phyloP scores from a whole-genome alignment of 2,329 filamentous ascomycete species.

The Pyrenochaeta sp. region DNA sequence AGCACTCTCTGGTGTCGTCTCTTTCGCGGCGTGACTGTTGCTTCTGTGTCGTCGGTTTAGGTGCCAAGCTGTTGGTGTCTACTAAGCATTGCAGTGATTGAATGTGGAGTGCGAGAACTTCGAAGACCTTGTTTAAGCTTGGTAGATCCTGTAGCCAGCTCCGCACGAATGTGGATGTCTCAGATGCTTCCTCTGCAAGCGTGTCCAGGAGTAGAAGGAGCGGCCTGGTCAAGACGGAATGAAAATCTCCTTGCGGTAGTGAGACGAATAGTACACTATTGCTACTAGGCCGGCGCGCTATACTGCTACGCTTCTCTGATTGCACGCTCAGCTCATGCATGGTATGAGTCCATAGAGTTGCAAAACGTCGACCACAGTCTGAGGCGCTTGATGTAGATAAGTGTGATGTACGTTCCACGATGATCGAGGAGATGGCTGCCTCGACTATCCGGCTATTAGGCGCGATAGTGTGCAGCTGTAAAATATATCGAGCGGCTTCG shows the following conservation, averaged over 20 bases:
- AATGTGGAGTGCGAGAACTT: slow-evolving; percentile 44
- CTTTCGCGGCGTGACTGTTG: slow-evolving; percentile 5
- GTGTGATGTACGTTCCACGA: slow-evolving; percentile 44
- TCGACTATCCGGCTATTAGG: slow-evolving; percentile 77
- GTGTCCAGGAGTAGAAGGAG: slow-evolving; percentile 83
- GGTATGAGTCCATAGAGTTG: slow-evolving; percentile 82
- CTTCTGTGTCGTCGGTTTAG: slow-evolving; percentile 10
- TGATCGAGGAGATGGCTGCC: slow-evolving; percentile 76
- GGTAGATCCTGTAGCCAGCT: slow-evolving; percentile 77
- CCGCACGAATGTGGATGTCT: slow-evolving; percentile 78
- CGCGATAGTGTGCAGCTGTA: slow-evolving; percentile 82
- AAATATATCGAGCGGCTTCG: slow-evolving; percentile 85
- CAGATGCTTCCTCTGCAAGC: slow-evolving; percentile 74
- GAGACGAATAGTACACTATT: slow-evolving; percentile 34
- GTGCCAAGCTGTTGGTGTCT: slow-evolving; percentile 24
- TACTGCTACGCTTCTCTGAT: slow-evolving; percentile 43
- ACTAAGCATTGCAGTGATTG: slow-evolving; percentile 42
- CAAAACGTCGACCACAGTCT: slow-evolving; percentile 74
- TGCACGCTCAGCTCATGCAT: slow-evolving; percentile 51
- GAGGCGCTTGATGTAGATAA: slow-evolving; percentile 8
- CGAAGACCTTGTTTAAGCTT: slow-evolving; percentile 60
- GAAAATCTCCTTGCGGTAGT: slow-evolving; percentile 64
- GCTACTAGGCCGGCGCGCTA: slow-evolving; percentile 41
- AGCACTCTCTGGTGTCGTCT: slow-evolving; percentile 77
- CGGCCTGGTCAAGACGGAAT: slow-evolving; percentile 80